phyloP scores from a whole-genome alignment of 345 rosid genomes.

The Geranium rotundifolium region DNA sequence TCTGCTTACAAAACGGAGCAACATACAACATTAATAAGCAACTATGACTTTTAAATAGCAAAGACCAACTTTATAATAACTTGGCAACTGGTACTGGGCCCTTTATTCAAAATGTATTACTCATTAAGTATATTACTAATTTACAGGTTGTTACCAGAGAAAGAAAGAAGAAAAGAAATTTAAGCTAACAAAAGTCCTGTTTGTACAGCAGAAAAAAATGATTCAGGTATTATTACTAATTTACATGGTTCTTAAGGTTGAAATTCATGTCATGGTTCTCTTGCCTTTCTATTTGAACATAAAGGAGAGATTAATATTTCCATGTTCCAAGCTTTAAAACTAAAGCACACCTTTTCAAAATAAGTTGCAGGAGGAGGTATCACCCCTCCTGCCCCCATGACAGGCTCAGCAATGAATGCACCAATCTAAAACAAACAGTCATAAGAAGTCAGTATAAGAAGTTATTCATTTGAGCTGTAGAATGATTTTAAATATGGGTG shows the following conservation, averaged over 20 bases:
- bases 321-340: neutral
- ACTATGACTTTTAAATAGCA: neutral
- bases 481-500: slow-evolving; percentile 1
- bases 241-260: too few species aligned
- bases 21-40: neutral
- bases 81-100: too few species aligned
- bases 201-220: too few species aligned
- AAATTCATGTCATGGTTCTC: too few species aligned
- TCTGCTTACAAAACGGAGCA: slow-evolving; percentile 23
- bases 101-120: too few species aligned
- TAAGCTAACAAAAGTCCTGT: too few species aligned
- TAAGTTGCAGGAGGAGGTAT: slow-evolving; percentile 93
- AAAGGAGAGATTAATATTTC: too few species aligned
- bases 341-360: slow-evolving; percentile 66
- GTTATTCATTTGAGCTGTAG: neutral
- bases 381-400: slow-evolving; percentile 98
- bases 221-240: too few species aligned
- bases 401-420: slow-evolving; percentile 94
- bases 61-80: neutral
- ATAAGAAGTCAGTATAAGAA: slow-evolving; percentile 9
- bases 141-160: too few species aligned
- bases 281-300: too few species aligned
- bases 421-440: slow-evolving; percentile 48
- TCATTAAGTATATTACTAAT: too few species aligned
- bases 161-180: too few species aligned